Conservation (phyloP, 257 asterid species). For the Salvia rosmarinus region DNA sequence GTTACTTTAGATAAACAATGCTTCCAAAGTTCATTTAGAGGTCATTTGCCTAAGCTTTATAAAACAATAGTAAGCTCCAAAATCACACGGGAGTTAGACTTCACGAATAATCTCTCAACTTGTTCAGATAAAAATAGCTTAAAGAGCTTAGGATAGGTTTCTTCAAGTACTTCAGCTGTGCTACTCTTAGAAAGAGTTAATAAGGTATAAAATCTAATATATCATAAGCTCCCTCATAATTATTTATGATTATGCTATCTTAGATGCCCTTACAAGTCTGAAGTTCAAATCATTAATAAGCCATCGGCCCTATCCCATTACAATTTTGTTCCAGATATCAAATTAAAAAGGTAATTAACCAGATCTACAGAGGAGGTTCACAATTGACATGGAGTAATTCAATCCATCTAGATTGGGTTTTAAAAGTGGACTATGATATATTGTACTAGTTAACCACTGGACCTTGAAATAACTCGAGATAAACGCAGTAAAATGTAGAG, state of each 20-base stretch:
- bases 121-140: constrained; percentile 31
- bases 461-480: constrained; percentile 3
- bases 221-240: constrained; percentile 5
- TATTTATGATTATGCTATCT: constrained; percentile 2
- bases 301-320: neutral
- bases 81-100: constrained; percentile 2
- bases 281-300: constrained; percentile 11
- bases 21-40: constrained; percentile 19
- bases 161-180: neutral
- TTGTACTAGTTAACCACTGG: constrained; percentile 26
- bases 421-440: constrained; percentile 2
- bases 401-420: constrained; percentile 17
- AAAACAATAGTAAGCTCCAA: constrained; percentile 3
- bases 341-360: neutral
- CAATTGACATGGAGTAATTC: constrained; percentile 8
- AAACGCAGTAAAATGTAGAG: constrained; percentile 14
- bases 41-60: constrained; percentile 12
- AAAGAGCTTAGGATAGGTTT: constrained; percentile 10
- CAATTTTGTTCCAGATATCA: constrained; percentile 17
- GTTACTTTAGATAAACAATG: constrained; percentile 23
- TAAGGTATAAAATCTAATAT: constrained; percentile 11
- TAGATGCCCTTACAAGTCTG: constrained; percentile 18
- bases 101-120: constrained; percentile 17
- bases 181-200: neutral
- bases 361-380: constrained; percentile 25